phyloP scores from a whole-genome alignment of 495 filamentous ascomycete genomes.

The Lasiosphaeria hispida region DNA sequence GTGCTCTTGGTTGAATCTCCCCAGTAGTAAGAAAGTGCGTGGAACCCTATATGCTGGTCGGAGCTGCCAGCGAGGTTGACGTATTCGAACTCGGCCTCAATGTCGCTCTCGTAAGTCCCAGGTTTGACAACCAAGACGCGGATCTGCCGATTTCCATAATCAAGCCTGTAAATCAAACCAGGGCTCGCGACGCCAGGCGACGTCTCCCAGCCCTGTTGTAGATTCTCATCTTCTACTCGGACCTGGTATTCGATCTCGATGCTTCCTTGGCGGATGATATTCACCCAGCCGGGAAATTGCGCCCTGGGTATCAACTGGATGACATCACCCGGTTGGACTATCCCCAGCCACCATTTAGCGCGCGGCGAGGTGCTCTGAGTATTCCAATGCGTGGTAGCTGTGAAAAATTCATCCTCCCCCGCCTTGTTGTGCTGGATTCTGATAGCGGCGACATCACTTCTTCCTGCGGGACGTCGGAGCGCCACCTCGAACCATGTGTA shows the following conservation, averaged over 20 bases:
- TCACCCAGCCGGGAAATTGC: neutral
- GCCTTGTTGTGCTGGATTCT: constrained; percentile 1
- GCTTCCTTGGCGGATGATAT: constrained; percentile 1
- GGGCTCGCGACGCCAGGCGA: neutral
- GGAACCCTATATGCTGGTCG: neutral
- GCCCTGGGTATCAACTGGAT: constrained; percentile 10
- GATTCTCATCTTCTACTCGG: too few species aligned
- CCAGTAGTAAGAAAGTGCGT: constrained; percentile 18
- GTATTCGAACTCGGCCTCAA: constrained; percentile 8
- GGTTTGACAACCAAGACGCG: constrained; percentile 7
- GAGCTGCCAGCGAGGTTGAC: neutral
- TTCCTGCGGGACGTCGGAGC: neutral
- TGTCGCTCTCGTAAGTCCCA: neutral
- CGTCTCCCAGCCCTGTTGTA: neutral
- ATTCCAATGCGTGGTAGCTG: neutral
- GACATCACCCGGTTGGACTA: constrained; percentile 9
- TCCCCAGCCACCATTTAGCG: neutral
- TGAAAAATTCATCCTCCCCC: neutral
- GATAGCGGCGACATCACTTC: neutral
- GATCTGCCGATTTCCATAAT: neutral
- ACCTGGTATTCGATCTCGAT: constrained; percentile 15
- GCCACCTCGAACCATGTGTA: constrained; percentile 8
- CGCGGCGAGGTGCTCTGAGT: neutral
- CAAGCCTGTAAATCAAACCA: neutral
- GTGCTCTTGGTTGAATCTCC: neutral